phyloP scores from a whole-genome alignment of 2,329 filamentous ascomycete genomes.

The Aspergillus pseudonomiae region DNA sequence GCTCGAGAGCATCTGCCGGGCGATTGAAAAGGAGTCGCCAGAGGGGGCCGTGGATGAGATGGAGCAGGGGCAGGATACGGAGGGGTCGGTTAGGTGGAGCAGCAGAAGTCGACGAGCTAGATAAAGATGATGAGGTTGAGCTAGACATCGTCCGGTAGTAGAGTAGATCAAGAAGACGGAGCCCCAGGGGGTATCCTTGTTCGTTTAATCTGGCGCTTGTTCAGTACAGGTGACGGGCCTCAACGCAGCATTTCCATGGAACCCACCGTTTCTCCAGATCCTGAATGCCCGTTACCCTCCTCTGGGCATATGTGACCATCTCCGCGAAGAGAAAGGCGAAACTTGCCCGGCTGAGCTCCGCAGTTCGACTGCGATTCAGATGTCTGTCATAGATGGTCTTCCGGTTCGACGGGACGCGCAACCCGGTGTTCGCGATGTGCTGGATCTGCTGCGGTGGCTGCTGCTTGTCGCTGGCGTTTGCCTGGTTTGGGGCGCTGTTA shows the following conservation, averaged over 20 bases:
- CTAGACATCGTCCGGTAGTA: slow-evolving; percentile 80
- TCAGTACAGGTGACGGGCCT: background rate
- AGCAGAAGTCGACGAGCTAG: slow-evolving; percentile 72
- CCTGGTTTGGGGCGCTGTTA: slow-evolving; percentile 28
- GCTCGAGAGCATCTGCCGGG: slow-evolving; percentile 89
- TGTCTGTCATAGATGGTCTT: slow-evolving; percentile 98
- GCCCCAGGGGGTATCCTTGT: slow-evolving; percentile 90
- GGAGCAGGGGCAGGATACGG: slow-evolving; percentile 85
- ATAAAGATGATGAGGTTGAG: slow-evolving; percentile 83
- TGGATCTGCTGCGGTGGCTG: slow-evolving; percentile 49
- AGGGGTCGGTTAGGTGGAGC: slow-evolving; percentile 76
- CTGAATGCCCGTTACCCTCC: slow-evolving; percentile 85
- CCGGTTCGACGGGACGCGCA: slow-evolving; percentile 87
- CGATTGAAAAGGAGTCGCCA: slow-evolving; percentile 92
- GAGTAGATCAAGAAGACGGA: slow-evolving; percentile 92
- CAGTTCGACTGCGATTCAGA: slow-evolving; percentile 83
- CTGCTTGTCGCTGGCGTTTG: slow-evolving; percentile 24
- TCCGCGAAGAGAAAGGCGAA: slow-evolving; percentile 96
- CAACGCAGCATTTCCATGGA: background rate
- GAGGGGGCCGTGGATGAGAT: slow-evolving; percentile 90
- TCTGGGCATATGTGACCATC: slow-evolving; percentile 95
- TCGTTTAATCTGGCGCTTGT: slow-evolving; percentile 68
- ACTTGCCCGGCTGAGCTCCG: slow-evolving; percentile 87
- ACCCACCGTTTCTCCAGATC: slow-evolving; percentile 86
- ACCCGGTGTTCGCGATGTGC: slow-evolving; percentile 54